These are phyloP conservation scores for Trichoderma gamsii DNA, from an alignment of 495 filamentous ascomycete species.

Conservation along the genomic window DNA sequence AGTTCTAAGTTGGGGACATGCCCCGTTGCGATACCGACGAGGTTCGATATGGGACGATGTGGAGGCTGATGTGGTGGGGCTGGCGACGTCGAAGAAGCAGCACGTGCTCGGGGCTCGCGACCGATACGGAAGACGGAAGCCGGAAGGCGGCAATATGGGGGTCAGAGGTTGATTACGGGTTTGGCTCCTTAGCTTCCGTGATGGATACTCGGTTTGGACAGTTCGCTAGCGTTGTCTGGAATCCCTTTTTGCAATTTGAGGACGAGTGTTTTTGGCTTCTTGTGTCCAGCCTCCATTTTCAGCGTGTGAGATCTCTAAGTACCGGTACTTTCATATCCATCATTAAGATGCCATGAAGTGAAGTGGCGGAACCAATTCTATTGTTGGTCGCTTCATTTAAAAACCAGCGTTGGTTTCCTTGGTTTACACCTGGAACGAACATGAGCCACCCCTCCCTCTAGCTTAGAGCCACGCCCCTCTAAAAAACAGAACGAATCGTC, in stretches of 20 bases:
- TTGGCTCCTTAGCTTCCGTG: not conserved
- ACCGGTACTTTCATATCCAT: too few species aligned
- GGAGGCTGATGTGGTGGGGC: constrained; percentile 3
- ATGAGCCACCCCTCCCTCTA: not conserved
- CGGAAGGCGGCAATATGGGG: not conserved
- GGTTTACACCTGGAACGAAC: too few species aligned
- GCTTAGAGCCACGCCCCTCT: not conserved
- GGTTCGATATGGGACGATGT: not conserved
- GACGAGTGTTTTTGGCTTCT: not conserved
- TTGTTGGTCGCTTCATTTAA: too few species aligned
- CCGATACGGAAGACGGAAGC: constrained; percentile 11
- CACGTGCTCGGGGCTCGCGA: constrained; percentile 7
- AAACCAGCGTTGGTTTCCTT: too few species aligned
- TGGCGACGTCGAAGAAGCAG: not conserved
- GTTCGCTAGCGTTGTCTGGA: not conserved
- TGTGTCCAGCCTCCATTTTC: too few species aligned
- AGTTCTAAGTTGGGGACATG: not conserved
- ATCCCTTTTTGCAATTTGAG: not conserved
- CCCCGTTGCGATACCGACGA: constrained; percentile 5
- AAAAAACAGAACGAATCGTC: not conserved
- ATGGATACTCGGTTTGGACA: not conserved
- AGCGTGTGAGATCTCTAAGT: not conserved
- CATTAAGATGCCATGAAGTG: too few species aligned
- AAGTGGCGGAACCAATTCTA: too few species aligned
- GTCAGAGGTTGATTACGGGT: not conserved